Conservation (phyloP, 2,329 filamentous ascomycete genomes). For the Coccinonectria pachysandricola region DNA sequence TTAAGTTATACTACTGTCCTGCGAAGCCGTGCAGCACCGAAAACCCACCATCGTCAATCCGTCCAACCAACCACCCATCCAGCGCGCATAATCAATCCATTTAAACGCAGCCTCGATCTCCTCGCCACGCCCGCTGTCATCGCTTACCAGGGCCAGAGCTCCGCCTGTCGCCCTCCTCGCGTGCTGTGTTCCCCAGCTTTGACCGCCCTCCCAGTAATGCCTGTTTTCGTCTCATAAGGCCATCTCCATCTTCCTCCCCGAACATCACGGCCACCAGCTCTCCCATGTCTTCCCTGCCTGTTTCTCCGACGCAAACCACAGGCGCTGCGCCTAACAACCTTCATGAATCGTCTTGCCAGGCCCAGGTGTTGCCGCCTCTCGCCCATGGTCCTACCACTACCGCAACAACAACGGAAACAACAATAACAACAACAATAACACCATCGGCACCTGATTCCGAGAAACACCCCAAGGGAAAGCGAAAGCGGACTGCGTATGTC, state of each 20-base stretch:
- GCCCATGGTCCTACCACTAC: too few species aligned
- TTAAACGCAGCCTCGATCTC: too few species aligned
- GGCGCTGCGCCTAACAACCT: too few species aligned
- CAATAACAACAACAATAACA: neutral
- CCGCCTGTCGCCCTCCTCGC: constrained; percentile 6
- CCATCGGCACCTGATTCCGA: constrained; percentile 14
- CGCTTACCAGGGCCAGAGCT: neutral
- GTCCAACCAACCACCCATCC: too few species aligned
- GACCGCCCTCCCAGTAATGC: constrained; percentile 17
- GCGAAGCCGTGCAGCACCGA: too few species aligned
- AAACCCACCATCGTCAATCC: too few species aligned
- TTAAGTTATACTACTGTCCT: too few species aligned
- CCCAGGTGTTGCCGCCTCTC: constrained; percentile 14
- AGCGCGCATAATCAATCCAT: too few species aligned
- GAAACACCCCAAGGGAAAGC: constrained; percentile 48
- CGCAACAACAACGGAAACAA: too few species aligned
- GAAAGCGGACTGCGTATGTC: constrained; percentile 52
- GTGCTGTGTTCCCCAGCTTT: constrained; percentile 1
- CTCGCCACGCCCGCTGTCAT: constrained; percentile 1
- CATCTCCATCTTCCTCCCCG: constrained; percentile 12
- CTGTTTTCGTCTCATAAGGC: constrained; percentile 17
- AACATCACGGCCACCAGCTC: constrained; percentile 18
- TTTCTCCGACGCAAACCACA: constrained; percentile 16
- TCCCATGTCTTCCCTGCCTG: constrained; percentile 11
- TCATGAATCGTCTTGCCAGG: constrained; percentile 14